Conservation (phyloP, 345 rosid genomes). For the Erysimum cheiranthoides region DNA sequence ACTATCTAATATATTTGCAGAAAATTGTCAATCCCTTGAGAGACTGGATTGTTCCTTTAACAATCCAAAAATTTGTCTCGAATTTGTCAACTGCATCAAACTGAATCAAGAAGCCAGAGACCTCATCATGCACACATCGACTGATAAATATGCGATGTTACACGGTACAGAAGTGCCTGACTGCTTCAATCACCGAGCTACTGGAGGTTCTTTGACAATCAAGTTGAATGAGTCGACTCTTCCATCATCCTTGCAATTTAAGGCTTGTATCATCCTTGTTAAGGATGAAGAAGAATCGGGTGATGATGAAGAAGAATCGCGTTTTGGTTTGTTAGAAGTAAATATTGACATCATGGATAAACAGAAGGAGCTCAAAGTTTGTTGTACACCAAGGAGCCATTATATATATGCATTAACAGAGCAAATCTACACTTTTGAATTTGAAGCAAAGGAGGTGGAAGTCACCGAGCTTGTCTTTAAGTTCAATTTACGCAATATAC, state of each 20-base stretch:
- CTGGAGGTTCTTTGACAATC: neutral
- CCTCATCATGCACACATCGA: neutral
- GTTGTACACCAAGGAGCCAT: rapidly evolving
- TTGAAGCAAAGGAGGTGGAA: neutral
- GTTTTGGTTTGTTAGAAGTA: neutral
- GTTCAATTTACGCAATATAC: no score
- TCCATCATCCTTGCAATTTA: neutral
- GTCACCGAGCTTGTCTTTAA: neutral
- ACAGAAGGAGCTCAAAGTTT: neutral
- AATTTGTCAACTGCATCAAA: neutral
- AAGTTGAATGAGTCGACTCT: neutral
- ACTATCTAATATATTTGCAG: neutral
- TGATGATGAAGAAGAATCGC: no score
- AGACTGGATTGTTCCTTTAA: neutral
- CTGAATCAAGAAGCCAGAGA: neutral
- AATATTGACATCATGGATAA: rapidly evolving
- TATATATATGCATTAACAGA: no score
- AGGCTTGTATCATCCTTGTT: neutral
- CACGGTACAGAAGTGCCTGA: neutral
- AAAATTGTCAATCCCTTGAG: neutral
- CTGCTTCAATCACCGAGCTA: neutral
- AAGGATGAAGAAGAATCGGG: neutral
- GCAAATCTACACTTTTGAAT: neutral
- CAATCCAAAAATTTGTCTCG: neutral
- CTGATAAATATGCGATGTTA: neutral